These are phyloP conservation scores for Sonneratia caseolaris DNA, from an alignment of 345 rosid species.

Conservation along the genomic window DNA sequence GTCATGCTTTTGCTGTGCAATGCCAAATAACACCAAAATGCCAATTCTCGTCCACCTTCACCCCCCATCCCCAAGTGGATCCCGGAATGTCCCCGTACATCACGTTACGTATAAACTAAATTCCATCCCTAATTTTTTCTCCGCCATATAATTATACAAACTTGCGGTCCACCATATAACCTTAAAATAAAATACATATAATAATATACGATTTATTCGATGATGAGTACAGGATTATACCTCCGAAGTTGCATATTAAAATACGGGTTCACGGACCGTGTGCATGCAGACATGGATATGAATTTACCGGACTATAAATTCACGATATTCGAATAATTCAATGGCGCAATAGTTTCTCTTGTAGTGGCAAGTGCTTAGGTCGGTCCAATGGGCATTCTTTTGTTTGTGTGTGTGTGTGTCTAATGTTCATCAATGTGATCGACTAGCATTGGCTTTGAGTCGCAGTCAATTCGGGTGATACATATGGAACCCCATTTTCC, in stretches of 20 bases:
- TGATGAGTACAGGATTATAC: too few species aligned
- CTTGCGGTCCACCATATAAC: too few species aligned
- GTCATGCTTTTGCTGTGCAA: constrained; percentile 50
- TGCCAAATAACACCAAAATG: constrained; percentile 19
- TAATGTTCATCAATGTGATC: neutral
- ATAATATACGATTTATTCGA: too few species aligned
- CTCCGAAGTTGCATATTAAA: too few species aligned
- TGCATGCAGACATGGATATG: too few species aligned
- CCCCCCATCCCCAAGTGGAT: neutral
- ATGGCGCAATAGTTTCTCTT: neutral
- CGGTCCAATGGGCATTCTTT: neutral
- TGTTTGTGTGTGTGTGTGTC: neutral
- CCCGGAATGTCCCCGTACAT: neutral
- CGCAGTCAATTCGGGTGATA: neutral
- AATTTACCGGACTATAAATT: too few species aligned
- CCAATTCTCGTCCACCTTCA: neutral
- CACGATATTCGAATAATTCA: too few species aligned
- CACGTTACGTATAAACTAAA: neutral
- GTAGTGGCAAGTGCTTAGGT: neutral
- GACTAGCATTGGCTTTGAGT: neutral
- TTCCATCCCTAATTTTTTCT: too few species aligned
- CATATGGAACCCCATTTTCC: neutral
- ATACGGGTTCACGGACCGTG: too few species aligned
- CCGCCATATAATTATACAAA: too few species aligned
- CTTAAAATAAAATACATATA: too few species aligned